Percentiles rank a stretch among this genome's conserved stretches.
Evolutionary conservation across 495 filamentous ascomycete species (phyloP).

Genomic region (Aspergillus bridgeri): DNA sequence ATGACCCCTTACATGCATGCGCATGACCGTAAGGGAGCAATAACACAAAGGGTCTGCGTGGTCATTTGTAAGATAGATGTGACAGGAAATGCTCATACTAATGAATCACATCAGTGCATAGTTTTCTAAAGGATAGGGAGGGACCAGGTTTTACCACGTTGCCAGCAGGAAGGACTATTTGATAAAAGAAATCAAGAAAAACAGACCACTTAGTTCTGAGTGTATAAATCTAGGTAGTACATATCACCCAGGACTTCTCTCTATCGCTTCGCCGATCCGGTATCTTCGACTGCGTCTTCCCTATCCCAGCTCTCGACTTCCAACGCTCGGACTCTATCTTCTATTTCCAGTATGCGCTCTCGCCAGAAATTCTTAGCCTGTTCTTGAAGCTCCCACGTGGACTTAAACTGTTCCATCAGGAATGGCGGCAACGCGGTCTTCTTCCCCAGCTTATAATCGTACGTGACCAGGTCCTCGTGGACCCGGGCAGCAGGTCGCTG

Average conservation of each 20-base stretch:
- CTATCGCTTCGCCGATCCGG: conserved; percentile 48
- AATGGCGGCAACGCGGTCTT: conserved; percentile 60
- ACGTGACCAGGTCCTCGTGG: conserved; percentile 78
- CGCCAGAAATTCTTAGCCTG: conserved; percentile 47
- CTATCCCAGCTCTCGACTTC: conserved; percentile 76
- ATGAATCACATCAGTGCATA: no score
- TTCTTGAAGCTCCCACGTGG: conserved; percentile 66
- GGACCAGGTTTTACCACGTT: no score
- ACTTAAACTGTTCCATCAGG: conserved; percentile 60
- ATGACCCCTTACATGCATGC: no score
- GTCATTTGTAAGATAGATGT: neutral
- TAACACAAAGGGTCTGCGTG: neutral
- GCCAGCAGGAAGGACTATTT: no score
- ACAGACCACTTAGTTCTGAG: no score
- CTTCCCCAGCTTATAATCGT: conserved; percentile 66
- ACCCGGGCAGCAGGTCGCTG: conserved; percentile 75
- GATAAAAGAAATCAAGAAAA: no score
- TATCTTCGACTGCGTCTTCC: conserved; percentile 65
- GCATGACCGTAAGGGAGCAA: neutral
- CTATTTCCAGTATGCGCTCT: conserved; percentile 51
- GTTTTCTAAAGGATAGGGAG: no score
- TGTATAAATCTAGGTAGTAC: no score
- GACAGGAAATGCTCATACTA: neutral
- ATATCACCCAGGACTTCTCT: no score
- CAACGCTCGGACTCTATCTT: conserved; percentile 53